Evolutionary conservation across 1,284 basidiomycete genomes (phyloP).

Genomic region (Cryptococcus wingfieldii): DNA sequence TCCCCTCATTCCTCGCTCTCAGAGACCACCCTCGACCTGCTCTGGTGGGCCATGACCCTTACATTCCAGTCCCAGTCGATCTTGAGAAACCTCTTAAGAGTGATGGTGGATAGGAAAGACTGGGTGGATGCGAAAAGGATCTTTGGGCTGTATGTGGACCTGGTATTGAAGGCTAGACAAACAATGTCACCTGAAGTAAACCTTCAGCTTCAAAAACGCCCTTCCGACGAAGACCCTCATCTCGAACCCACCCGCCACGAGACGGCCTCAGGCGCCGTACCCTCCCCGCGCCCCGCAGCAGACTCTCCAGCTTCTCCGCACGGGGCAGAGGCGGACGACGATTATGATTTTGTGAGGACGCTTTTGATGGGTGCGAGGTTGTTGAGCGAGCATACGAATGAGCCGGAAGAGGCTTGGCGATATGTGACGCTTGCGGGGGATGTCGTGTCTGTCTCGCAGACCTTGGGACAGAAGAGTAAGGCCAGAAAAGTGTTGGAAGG

Average conservation of each 20-base stretch:
- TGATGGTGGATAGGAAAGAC: constrained; percentile 65
- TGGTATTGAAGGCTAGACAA: constrained; percentile 72
- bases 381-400: constrained; percentile 54
- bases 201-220: constrained; percentile 41
- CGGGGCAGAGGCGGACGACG: constrained; percentile 51
- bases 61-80: constrained; percentile 86
- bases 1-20: constrained; percentile 11
- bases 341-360: constrained; percentile 70
- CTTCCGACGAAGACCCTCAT: constrained; percentile 27
- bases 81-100: constrained; percentile 72
- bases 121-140: constrained; percentile 66
- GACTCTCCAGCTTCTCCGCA: not conserved
- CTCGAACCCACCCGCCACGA: constrained; percentile 20
- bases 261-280: constrained; percentile 12
- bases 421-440: constrained; percentile 44
- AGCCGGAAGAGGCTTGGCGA: constrained; percentile 46
- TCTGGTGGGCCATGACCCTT: constrained; percentile 86
- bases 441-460: constrained; percentile 17
- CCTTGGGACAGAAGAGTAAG: not conserved
- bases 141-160: constrained; percentile 73
- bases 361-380: constrained; percentile 70
- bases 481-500: constrained; percentile 16
- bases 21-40: constrained; percentile 53
- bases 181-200: constrained; percentile 52
- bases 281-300: not conserved